Evolutionary conservation across 306 rosid genomes (phyloP).

Genomic region (Cucumis melo): DNA sequence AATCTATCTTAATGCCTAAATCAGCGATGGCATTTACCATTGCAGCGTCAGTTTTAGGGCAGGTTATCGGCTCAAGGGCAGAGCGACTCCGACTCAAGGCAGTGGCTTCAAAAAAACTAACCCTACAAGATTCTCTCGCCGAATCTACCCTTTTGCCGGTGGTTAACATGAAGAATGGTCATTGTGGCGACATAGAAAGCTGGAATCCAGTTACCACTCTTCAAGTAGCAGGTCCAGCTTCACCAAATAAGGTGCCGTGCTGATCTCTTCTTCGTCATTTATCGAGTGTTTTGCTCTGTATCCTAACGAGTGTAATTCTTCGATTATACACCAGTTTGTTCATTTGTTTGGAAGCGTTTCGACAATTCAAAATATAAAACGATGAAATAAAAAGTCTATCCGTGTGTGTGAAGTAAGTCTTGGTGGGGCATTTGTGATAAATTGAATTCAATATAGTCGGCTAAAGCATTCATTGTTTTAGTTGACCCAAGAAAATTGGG

Average conservation of each 20-base stretch:
- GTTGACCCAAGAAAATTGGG: neutral
- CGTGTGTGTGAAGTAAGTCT: neutral
- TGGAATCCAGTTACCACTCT: constrained; percentile 53
- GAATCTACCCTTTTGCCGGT: constrained; percentile 24
- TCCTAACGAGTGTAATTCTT: constrained; percentile 7
- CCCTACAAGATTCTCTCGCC: constrained; percentile 22
- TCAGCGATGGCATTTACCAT: constrained; percentile 97
- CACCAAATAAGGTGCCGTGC: constrained; percentile 44
- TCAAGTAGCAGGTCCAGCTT: constrained; percentile 45
- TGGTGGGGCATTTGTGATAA: neutral
- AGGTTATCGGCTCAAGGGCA: constrained; percentile 88
- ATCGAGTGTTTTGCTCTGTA: constrained; percentile 6
- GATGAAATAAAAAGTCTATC: neutral
- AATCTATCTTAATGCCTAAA: constrained; percentile 86
- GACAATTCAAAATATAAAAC: neutral
- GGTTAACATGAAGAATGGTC: constrained; percentile 28
- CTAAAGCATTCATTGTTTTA: neutral
- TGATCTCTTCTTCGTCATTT: constrained; percentile 18
- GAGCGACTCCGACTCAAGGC: constrained; percentile 66
- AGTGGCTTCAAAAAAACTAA: constrained; percentile 25
- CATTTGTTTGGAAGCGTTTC: constrained; percentile 3
- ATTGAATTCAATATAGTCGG: constrained; percentile 3
- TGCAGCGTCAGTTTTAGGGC: constrained; percentile 88
- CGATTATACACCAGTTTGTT: constrained; percentile 11
- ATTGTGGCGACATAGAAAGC: constrained; percentile 37